A percentile compares a stretch with the other conserved stretches of the same genome.
Conservation (phyloP, 495 filamentous ascomycete genomes). For the Aspergillus bridgeri region DNA sequence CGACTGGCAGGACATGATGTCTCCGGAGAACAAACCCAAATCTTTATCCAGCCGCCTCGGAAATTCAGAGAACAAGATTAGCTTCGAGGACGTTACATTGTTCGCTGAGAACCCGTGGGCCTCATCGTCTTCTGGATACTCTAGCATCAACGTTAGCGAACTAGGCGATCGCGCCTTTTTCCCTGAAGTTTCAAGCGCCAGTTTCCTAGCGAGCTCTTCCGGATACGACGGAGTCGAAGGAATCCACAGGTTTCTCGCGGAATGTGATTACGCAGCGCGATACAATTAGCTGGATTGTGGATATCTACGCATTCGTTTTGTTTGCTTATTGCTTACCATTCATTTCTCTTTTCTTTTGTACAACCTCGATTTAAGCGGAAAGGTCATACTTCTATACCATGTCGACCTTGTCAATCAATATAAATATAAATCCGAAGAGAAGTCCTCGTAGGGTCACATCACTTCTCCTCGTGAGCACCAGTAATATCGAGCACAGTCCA, state of each 20-base stretch:
- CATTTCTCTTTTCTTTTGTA: constrained; percentile 14
- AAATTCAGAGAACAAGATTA: constrained; percentile 29
- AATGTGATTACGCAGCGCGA: constrained; percentile 64
- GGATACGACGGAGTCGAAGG: constrained; percentile 81
- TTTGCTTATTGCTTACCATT: constrained; percentile 24
- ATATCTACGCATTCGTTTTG: constrained; percentile 6
- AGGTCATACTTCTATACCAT: not conserved
- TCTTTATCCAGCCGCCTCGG: constrained; percentile 22
- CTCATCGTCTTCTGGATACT: constrained; percentile 48
- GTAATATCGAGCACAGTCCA: not conserved
- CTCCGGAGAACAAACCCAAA: constrained; percentile 31
- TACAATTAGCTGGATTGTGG: constrained; percentile 10
- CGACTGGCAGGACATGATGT: constrained; percentile 58
- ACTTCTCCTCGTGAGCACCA: too few species aligned
- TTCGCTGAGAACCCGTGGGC: constrained; percentile 50
- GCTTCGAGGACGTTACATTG: constrained; percentile 47
- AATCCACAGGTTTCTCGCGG: constrained; percentile 81
- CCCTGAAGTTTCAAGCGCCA: constrained; percentile 31
- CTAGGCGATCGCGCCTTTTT: constrained; percentile 45
- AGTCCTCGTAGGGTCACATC: too few species aligned
- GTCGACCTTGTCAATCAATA: not conserved
- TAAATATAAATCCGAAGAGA: too few species aligned
- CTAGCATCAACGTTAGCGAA: constrained; percentile 52
- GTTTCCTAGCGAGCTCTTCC: constrained; percentile 39
- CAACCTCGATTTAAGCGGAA: not conserved